Evolutionary conservation across 1,139 yeast genomes (phyloP), one percentile per base, ranked within the genome.

Genomic region (Lodderomyces theae): DNA sequence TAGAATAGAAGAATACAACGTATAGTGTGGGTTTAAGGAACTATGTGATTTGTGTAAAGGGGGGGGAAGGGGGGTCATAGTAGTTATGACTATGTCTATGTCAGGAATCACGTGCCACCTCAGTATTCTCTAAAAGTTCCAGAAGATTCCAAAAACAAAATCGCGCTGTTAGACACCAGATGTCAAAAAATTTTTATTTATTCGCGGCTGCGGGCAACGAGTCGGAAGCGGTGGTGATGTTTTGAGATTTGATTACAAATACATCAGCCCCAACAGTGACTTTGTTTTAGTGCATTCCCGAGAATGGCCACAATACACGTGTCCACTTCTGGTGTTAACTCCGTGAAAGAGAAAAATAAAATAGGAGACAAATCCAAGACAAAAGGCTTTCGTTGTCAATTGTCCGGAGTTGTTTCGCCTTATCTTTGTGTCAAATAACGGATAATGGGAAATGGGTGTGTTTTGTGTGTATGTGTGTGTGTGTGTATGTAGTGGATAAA

Each of bases 1-100:
- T 38, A 28, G 61, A 63, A 57, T n/a, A 11, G 30, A 19, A 19
- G 22, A 19, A 5, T 19, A 8, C 8, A 5, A 19, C 5, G 7
- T 5, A 5, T n/a, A 12, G 30, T 26, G 3, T n/a, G 16, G 15
- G 30, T 12, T 26, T 26, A 12, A 26, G 30, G 13, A 12, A 26
- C 22, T 5, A 19, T 19, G 22, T 19, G 30, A 12, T 26, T 26
- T 26, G n/a, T n/a, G n/a, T n/a, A n/a, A n/a, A n/a, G n/a, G n/a
- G n/a, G n/a, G n/a, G n/a, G n/a, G n/a, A n/a, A n/a, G n/a, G n/a
- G n/a, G n/a, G n/a, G n/a, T n/a, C n/a, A n/a, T n/a, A n/a, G n/a
- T n/a, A n/a, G n/a, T n/a, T n/a, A n/a, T n/a, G n/a, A n/a, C n/a
- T n/a, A n/a, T n/a, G n/a, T n/a, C n/a, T n/a, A n/a, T n/a, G n/a